Percentiles rank a stretch among this genome's conserved stretches.
phyloP scores from a whole-genome alignment of 495 filamentous ascomycete genomes.

The Trichoderma erinaceum region DNA sequence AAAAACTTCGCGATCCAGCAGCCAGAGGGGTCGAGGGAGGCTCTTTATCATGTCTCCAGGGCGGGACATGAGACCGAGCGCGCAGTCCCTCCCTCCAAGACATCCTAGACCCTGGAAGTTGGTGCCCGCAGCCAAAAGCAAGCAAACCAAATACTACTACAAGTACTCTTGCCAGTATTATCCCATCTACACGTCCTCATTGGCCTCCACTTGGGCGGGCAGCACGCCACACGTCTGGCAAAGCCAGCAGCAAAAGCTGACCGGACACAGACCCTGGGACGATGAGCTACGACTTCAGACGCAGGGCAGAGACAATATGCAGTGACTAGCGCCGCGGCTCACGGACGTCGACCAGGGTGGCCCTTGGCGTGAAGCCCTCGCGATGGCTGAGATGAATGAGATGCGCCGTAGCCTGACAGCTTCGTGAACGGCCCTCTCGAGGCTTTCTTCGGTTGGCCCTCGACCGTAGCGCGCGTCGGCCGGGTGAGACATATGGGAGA shows the following conservation, averaged over 20 bases:
- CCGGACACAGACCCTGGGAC: not conserved
- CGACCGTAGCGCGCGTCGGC: not conserved
- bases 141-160: not conserved
- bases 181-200: not conserved
- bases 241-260: not conserved
- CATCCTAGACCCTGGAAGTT: not conserved
- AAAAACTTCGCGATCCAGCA: not conserved
- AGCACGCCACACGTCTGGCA: not conserved
- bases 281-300: conserved; percentile 2
- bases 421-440: not conserved
- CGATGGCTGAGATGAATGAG: not conserved
- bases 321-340: conserved; percentile 7
- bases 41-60: not conserved
- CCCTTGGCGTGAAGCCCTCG: not conserved
- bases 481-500: not conserved
- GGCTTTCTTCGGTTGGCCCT: not conserved
- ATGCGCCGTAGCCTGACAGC: not conserved
- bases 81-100: conserved; percentile 9
- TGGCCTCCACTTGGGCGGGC: not conserved
- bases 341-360: conserved; percentile 7
- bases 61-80: not conserved
- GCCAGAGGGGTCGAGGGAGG: conserved; percentile 9
- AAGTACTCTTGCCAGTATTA: not conserved
- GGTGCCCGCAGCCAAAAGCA: not conserved
- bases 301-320: conserved; percentile 8